A percentile compares a stretch with the other conserved stretches of the same genome.
These are phyloP conservation scores for Cucumis melo DNA, from an alignment of 306 rosid species.

Conservation along the genomic window DNA sequence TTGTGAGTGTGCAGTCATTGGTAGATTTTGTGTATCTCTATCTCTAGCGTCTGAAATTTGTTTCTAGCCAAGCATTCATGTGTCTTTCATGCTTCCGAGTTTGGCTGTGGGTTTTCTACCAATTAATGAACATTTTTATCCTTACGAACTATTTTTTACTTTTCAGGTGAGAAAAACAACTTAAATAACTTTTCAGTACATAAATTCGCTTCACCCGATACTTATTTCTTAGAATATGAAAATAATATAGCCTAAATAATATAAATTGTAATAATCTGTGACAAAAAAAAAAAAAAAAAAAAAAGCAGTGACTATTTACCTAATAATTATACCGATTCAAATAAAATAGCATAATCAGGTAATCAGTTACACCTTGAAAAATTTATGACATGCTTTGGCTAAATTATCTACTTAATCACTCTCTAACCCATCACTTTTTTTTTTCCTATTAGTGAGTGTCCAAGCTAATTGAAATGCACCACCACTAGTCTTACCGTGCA, in stretches of 20 bases:
- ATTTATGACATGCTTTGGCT: neutral
- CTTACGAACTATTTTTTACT: too few species aligned
- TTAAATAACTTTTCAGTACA: too few species aligned
- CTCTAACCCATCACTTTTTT: neutral
- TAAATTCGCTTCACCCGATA: neutral
- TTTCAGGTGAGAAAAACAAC: too few species aligned
- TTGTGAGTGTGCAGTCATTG: neutral
- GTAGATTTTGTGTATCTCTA: neutral
- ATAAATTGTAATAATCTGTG: neutral
- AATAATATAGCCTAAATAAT: neutral
- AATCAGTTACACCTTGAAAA: neutral
- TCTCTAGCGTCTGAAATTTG: neutral
- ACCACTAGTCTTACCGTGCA: too few species aligned
- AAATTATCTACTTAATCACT: neutral
- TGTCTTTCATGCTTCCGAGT: neutral
- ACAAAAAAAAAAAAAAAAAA: too few species aligned
- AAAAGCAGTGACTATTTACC: too few species aligned
- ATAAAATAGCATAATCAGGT: neutral
- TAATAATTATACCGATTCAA: neutral
- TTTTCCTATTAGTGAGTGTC: too few species aligned
- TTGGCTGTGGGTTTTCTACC: neutral
- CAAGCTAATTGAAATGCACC: too few species aligned
- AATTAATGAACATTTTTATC: neutral
- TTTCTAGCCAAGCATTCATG: neutral
- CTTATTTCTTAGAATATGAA: neutral